These are phyloP conservation scores for Citrus australasica DNA, from an alignment of 345 rosid species.

Conservation along the genomic window DNA sequence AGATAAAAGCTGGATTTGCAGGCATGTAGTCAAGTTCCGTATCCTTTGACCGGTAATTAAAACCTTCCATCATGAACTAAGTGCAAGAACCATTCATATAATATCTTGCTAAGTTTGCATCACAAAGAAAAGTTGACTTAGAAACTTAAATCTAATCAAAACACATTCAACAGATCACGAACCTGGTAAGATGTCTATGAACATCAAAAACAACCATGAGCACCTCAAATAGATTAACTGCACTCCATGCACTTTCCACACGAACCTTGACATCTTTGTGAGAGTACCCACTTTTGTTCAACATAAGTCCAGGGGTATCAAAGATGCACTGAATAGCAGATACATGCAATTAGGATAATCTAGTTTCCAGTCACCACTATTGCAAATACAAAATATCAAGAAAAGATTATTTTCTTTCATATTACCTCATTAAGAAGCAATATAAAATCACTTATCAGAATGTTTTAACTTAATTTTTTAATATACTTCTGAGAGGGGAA, in stretches of 20 bases:
- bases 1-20: not conserved
- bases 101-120: not conserved
- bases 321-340: constrained; percentile 67
- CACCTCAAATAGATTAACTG: constrained; percentile 72
- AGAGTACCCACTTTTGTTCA: constrained; percentile 61
- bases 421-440: not conserved
- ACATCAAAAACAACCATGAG: constrained; percentile 91
- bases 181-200: constrained; percentile 86
- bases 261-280: constrained; percentile 78
- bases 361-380: not conserved
- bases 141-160: constrained; percentile 6
- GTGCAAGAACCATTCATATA: not conserved
- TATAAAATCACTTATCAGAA: not conserved
- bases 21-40: not conserved
- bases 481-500: constrained; percentile 2
- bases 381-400: not conserved
- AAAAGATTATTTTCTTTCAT: not conserved
- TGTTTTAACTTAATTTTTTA: not conserved
- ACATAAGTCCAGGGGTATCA: constrained; percentile 86
- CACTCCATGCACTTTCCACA: constrained; percentile 80
- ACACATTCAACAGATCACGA: constrained; percentile 16
- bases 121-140: not conserved
- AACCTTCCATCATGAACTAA: not conserved
- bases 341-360: constrained; percentile 2
- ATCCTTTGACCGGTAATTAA: not conserved